Evolutionary conservation across 805 yeast species (phyloP).

Genomic region (Komagataella phaffii): DNA sequence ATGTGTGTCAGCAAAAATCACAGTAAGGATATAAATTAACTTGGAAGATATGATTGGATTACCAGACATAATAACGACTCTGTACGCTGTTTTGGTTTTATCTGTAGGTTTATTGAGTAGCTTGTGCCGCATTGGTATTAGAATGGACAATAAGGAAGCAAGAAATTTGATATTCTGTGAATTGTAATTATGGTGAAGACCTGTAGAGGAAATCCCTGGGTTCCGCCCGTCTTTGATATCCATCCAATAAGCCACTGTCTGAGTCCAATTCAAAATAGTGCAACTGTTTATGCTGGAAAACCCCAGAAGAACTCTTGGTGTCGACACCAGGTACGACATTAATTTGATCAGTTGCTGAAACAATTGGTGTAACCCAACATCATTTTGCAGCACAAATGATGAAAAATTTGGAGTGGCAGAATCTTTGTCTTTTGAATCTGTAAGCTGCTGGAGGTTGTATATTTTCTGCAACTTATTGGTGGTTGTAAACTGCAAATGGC

Average conservation of each 20-base stretch:
- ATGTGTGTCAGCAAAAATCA: slow-evolving; percentile 26
- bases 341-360: slow-evolving; percentile 23
- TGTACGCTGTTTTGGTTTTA: slow-evolving; percentile 15
- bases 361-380: slow-evolving; percentile 25
- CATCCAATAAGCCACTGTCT: slow-evolving; percentile 38
- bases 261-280: slow-evolving; percentile 34
- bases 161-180: slow-evolving; percentile 20
- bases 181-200: not conserved
- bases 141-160: slow-evolving; percentile 31
- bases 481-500: slow-evolving; percentile 24
- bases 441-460: slow-evolving; percentile 2
- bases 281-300: slow-evolving; percentile 22
- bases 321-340: slow-evolving; percentile 24
- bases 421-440: slow-evolving; percentile 13
- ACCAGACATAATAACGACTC: slow-evolving; percentile 40
- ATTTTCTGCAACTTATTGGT: slow-evolving; percentile 20
- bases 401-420: slow-evolving; percentile 20
- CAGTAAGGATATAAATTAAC: slow-evolving; percentile 36
- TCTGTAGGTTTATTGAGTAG: slow-evolving; percentile 22
- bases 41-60: slow-evolving; percentile 45
- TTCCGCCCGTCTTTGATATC: slow-evolving; percentile 34
- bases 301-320: slow-evolving; percentile 32
- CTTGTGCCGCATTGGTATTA: slow-evolving; percentile 23
- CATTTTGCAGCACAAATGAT: slow-evolving; percentile 24
- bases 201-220: slow-evolving; percentile 1